Percentiles rank a stretch among this genome's conserved stretches.
phyloP scores from a whole-genome alignment of 495 filamentous ascomycete species.

The Aspergillus diversus region DNA sequence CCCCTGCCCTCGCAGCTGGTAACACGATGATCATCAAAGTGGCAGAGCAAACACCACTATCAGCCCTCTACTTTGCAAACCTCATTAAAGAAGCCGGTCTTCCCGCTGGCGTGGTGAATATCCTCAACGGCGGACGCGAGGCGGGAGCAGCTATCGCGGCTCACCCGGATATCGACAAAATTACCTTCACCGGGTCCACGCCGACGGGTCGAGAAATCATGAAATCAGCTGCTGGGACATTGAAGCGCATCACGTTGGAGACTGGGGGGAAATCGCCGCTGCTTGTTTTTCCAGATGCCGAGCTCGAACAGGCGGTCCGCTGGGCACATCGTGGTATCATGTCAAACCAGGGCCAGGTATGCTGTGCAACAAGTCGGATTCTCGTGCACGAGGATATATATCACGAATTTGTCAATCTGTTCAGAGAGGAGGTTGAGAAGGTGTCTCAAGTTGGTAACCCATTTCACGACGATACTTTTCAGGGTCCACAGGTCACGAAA shows the following conservation, averaged over 20 bases:
- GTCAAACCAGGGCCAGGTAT: conserved; percentile 89
- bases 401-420: conserved; percentile 76
- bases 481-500: conserved; percentile 91
- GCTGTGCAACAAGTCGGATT: conserved; percentile 88
- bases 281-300: conserved; percentile 84
- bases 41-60: conserved; percentile 90
- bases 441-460: conserved; percentile 85
- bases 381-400: conserved; percentile 85
- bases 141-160: conserved; percentile 79
- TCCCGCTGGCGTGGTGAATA: conserved; percentile 91
- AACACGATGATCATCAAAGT: conserved; percentile 89
- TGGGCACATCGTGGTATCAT: conserved; percentile 83
- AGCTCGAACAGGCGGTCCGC: conserved; percentile 87
- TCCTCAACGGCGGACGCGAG: conserved; percentile 83
- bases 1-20: conserved; percentile 83
- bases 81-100: conserved; percentile 90
- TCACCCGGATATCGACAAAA: conserved; percentile 82
- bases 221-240: conserved; percentile 82
- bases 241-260: conserved; percentile 95
- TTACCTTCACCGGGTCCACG: conserved; percentile 91
- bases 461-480: conserved; percentile 84
- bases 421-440: conserved; percentile 68
- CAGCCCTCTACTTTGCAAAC: conserved; percentile 80
- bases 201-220: conserved; percentile 87
- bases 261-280: conserved; percentile 91